phyloP scores from a whole-genome alignment of 2,329 filamentous ascomycete species.

The Aureobasidium leucospermi region DNA sequence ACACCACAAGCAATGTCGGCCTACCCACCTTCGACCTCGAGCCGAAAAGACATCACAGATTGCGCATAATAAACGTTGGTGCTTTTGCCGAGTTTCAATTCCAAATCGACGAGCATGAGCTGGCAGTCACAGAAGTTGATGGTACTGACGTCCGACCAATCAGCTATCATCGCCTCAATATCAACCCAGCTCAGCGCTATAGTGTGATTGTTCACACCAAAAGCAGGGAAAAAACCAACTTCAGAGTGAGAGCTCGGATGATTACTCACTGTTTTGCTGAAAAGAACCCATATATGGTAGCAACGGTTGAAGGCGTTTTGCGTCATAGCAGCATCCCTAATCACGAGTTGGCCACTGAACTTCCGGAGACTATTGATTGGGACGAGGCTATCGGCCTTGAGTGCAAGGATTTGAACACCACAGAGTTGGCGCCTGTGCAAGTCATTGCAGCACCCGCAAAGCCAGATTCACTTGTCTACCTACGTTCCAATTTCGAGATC shows the following conservation, averaged over 20 bases:
- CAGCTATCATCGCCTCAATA: constrained; percentile 50
- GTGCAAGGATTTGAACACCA: constrained; percentile 47
- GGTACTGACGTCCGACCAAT: constrained; percentile 54
- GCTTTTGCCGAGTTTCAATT: constrained; percentile 60
- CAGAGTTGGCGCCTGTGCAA: constrained; percentile 39
- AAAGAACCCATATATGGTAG: constrained; percentile 38
- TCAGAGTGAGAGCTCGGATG: constrained; percentile 52
- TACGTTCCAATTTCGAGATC: constrained; percentile 54
- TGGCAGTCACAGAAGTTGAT: constrained; percentile 59
- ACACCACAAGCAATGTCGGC: constrained; percentile 22
- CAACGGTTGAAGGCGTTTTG: constrained; percentile 45
- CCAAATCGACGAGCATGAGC: constrained; percentile 56
- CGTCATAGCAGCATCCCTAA: constrained; percentile 31
- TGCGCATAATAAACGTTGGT: constrained; percentile 58
- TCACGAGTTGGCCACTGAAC: background rate
- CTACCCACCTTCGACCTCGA: constrained; percentile 30
- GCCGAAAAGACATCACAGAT: constrained; percentile 45
- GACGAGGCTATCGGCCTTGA: constrained; percentile 40
- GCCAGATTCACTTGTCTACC: constrained; percentile 47
- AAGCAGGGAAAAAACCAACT: constrained; percentile 22
- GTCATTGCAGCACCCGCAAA: constrained; percentile 36
- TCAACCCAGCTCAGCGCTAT: constrained; percentile 63
- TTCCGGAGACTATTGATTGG: constrained; percentile 44
- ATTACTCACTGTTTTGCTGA: constrained; percentile 53
- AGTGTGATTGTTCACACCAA: constrained; percentile 55